These are phyloP conservation scores for Globisporangium perplexum DNA, from an alignment of 352 stramenopile species.

Conservation along the genomic window DNA sequence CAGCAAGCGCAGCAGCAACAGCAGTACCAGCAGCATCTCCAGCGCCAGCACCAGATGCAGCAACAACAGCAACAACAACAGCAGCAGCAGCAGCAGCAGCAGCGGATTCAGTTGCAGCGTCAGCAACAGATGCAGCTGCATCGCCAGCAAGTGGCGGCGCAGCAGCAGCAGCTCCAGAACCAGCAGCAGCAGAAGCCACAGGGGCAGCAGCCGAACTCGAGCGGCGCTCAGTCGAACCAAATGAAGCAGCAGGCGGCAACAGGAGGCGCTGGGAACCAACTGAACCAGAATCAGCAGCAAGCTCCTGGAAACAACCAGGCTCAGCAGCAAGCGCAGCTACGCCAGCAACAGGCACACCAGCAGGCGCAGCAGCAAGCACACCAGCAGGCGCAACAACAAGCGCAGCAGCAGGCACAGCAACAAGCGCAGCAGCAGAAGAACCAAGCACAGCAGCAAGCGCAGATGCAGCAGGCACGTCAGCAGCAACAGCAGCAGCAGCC, in stretches of 20 bases:
- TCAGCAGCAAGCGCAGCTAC: constrained; percentile 20
- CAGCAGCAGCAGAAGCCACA: constrained; percentile 35
- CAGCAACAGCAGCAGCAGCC: constrained; percentile 26
- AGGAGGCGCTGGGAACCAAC: constrained; percentile 12
- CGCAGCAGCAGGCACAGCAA: constrained; percentile 3
- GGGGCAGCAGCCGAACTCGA: constrained; percentile 21
- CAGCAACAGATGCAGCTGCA: constrained; percentile 55
- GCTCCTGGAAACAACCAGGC: constrained; percentile 14
- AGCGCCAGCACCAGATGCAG: constrained; percentile 30
- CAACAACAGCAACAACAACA: constrained; percentile 29
- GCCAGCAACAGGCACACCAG: constrained; percentile 11
- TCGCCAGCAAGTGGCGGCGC: no score
- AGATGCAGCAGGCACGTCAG: constrained; percentile 18
- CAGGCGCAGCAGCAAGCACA: constrained; percentile 15
- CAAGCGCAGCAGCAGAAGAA: constrained; percentile 14
- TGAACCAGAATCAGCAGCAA: constrained; percentile 25
- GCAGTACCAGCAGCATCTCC: constrained; percentile 48
- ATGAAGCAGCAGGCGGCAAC: constrained; percentile 11
- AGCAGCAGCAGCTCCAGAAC: constrained; percentile 24
- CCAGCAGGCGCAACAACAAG: constrained; percentile 21
- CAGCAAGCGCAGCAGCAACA: constrained; percentile 51
- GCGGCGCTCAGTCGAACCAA: constrained; percentile 7
- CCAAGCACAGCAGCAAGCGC: constrained; percentile 3
- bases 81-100: constrained; percentile 40
- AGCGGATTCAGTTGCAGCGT: constrained; percentile 43